A percentile compares a stretch with the other conserved stretches of the same genome.
Conservation (phyloP, 1,284 basidiomycete species). For the Naganishia sp. region DNA sequence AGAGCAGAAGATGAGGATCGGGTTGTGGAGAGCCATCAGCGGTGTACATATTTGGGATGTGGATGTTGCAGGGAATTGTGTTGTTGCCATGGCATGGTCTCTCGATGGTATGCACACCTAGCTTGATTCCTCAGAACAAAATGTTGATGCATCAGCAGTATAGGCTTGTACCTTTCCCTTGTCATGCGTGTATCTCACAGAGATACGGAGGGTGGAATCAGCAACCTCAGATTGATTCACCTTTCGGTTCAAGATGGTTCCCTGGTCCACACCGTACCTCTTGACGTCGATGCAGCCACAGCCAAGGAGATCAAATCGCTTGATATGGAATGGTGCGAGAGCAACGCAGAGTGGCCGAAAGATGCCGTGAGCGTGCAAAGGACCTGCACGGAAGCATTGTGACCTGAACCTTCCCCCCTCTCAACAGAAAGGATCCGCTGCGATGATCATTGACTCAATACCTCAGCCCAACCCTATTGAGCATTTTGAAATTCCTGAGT, state of each 20-base stretch:
- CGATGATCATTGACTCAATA: constrained; percentile 25
- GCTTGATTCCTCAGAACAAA: neutral
- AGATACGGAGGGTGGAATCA: neutral
- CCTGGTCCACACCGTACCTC: constrained; percentile 5
- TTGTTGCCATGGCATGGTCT: constrained; percentile 21
- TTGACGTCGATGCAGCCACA: neutral
- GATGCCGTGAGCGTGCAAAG: constrained; percentile 9
- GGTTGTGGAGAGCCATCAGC: constrained; percentile 19
- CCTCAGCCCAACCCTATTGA: constrained; percentile 18
- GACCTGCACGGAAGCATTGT: neutral
- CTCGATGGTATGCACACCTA: constrained; percentile 4
- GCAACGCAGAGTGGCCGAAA: constrained; percentile 11
- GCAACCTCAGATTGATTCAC: neutral
- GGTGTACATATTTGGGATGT: constrained; percentile 23
- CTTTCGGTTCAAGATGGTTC: constrained; percentile 25
- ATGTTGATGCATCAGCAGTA: neutral
- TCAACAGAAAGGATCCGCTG: constrained; percentile 21
- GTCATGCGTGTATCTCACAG: neutral
- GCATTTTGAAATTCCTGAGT: constrained; percentile 26
- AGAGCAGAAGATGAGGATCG: constrained; percentile 24
- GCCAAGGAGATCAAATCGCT: neutral
- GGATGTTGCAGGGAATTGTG: neutral
- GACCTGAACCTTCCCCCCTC: neutral
- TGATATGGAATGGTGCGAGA: constrained; percentile 26
- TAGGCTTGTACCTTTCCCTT: constrained; percentile 17